phyloP scores from a whole-genome alignment of 192 early-diverging fungal genomes.

The Coemansia sp. region DNA sequence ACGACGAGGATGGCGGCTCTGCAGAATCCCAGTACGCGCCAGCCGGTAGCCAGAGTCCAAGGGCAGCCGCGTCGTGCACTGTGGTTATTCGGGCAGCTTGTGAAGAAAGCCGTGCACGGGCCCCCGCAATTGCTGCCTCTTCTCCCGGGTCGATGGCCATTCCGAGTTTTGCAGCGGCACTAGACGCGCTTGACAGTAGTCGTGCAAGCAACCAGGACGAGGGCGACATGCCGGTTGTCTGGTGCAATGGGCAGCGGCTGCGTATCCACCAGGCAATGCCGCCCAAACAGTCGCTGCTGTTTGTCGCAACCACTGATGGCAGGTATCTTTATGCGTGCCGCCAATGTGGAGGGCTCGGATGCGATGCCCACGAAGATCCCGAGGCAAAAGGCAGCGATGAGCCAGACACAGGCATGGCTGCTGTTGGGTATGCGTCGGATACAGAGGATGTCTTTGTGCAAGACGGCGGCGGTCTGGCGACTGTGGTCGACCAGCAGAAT shows the following conservation, averaged over 20 bases:
- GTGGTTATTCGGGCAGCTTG: constrained; percentile 11
- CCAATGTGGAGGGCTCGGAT: constrained; percentile 23
- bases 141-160: neutral
- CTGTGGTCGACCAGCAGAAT: neutral
- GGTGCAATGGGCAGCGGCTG: constrained; percentile 44
- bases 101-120: neutral
- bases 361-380: neutral
- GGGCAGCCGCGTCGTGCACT: constrained; percentile 1
- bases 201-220: neutral
- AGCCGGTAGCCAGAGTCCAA: neutral
- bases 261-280: constrained; percentile 24
- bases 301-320: constrained; percentile 23
- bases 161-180: neutral
- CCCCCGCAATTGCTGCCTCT: neutral
- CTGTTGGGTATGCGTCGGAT: constrained; percentile 20
- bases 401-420: neutral
- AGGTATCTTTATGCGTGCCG: constrained; percentile 13
- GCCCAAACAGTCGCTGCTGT: constrained; percentile 25
- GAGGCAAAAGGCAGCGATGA: neutral
- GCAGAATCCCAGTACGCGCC: neutral
- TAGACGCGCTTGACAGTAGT: neutral
- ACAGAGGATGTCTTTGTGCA: constrained; percentile 1
- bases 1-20: constrained; percentile 1
- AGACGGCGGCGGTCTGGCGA: neutral
- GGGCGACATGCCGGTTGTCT: neutral